Percentiles rank a stretch among this genome's conserved stretches.
phyloP scores from a whole-genome alignment of 768 basidiomycete genomes.

The Sarcodon aspratus region DNA sequence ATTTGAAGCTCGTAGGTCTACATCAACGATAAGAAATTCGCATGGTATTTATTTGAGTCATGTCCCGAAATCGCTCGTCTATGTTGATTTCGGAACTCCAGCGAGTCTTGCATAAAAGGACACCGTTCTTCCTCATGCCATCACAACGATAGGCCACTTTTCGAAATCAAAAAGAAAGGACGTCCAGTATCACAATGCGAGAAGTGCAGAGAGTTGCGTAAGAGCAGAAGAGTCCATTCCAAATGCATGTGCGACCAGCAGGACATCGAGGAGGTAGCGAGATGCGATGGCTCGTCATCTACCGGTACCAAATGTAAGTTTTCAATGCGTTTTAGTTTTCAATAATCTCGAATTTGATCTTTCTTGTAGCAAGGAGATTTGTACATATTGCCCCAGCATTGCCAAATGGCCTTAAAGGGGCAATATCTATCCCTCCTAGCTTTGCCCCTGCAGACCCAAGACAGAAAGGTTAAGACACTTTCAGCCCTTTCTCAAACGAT shows the following conservation, averaged over 20 bases:
- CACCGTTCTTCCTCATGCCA: slow-evolving; percentile 85
- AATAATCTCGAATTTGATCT: background rate
- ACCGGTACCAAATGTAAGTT: slow-evolving; percentile 27
- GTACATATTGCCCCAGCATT: slow-evolving; percentile 62
- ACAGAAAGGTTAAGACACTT: background rate
- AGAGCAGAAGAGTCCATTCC: slow-evolving; percentile 71
- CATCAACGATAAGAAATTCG: slow-evolving; percentile 63
- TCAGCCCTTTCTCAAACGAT: slow-evolving; percentile 4
- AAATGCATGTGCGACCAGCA: slow-evolving; percentile 57
- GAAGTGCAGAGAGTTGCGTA: slow-evolving; percentile 72
- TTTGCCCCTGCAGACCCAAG: slow-evolving; percentile 28
- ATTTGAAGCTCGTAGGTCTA: slow-evolving; percentile 35
- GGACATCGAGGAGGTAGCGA: slow-evolving; percentile 1
- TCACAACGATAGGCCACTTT: slow-evolving; percentile 82
- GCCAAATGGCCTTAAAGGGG: slow-evolving; percentile 64
- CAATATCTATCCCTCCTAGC: slow-evolving; percentile 13
- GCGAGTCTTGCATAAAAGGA: slow-evolving; percentile 91
- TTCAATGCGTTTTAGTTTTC: too few relatives aligned
- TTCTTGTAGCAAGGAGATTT: slow-evolving; percentile 44
- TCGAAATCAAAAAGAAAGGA: slow-evolving; percentile 90
- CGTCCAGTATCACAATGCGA: slow-evolving; percentile 86
- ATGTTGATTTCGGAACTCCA: slow-evolving; percentile 16
- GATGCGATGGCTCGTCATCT: background rate
- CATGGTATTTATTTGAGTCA: slow-evolving; percentile 41
- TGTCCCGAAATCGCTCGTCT: background rate